A percentile compares a stretch with the other conserved stretches of the same genome.
phyloP scores from a whole-genome alignment of 31 red algal species.

The Asparagopsis taxiformis region DNA sequence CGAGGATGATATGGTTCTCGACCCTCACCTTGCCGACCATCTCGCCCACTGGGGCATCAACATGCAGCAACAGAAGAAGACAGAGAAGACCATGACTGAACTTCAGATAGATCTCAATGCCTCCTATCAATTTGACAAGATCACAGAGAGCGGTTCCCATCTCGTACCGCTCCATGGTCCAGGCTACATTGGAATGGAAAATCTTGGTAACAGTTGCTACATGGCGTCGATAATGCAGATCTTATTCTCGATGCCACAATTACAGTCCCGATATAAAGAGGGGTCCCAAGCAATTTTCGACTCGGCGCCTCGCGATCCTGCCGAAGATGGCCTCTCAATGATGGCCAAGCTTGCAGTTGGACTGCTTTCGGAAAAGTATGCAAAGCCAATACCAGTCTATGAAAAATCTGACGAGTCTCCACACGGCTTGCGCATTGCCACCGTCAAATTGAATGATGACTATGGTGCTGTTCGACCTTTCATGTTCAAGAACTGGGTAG shows the following conservation, averaged over 20 bases:
- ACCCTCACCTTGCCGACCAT: slow-evolving; percentile 79
- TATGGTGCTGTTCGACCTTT: slow-evolving; percentile 53
- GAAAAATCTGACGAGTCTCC: slow-evolving; percentile 20
- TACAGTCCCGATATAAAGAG: slow-evolving; percentile 43
- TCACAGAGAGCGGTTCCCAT: slow-evolving; percentile 63
- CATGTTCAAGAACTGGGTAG: slow-evolving; percentile 84
- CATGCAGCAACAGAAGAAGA: slow-evolving; percentile 76
- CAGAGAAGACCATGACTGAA: slow-evolving; percentile 85
- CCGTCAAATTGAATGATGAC: slow-evolving; percentile 14
- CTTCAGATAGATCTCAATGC: slow-evolving; percentile 86
- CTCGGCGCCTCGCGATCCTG: slow-evolving; percentile 38
- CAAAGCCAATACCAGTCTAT: slow-evolving; percentile 58
- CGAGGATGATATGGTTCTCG: slow-evolving; percentile 88
- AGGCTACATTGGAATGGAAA: slow-evolving; percentile 79
- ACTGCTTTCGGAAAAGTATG: slow-evolving; percentile 54
- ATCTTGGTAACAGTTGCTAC: slow-evolving; percentile 98
- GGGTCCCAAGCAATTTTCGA: slow-evolving; percentile 24
- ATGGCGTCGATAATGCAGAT: slow-evolving; percentile 89
- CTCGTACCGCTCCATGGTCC: slow-evolving; percentile 65
- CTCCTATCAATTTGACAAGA: slow-evolving; percentile 56
- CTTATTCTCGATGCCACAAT: slow-evolving; percentile 64
- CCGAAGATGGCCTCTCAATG: slow-evolving; percentile 45
- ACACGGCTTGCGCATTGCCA: slow-evolving; percentile 10
- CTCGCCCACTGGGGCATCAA: slow-evolving; percentile 87
- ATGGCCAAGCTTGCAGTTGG: slow-evolving; percentile 78